Percentiles rank a stretch among this genome's conserved stretches.
Evolutionary conservation across 768 basidiomycete species (phyloP).

Genomic region (Phlegmacium glaucopus): DNA sequence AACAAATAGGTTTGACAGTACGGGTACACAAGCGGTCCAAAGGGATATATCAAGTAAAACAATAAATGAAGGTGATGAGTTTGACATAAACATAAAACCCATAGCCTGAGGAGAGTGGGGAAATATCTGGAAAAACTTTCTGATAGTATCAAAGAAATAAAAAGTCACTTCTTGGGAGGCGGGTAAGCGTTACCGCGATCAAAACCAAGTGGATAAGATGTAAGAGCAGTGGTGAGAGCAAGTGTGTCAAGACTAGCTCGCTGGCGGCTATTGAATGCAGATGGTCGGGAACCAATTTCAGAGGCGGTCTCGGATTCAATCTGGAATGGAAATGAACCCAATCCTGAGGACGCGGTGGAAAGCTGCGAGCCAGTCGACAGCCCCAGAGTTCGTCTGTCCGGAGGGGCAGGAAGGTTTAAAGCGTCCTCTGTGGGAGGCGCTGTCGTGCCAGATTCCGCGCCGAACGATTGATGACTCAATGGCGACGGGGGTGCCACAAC

Average conservation of each 20-base stretch:
- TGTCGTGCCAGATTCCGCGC: constrained; percentile 15
- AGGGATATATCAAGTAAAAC: no score
- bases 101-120: neutral
- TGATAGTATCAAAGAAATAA: neutral
- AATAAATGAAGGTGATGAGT: no score
- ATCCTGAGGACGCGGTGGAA: constrained; percentile 75
- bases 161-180: constrained; percentile 15
- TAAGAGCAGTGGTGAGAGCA: constrained; percentile 76
- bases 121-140: neutral
- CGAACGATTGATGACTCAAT: constrained; percentile 46
- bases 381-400: constrained; percentile 59
- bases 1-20: no score
- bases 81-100: constrained; percentile 1
- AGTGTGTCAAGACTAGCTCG: constrained; percentile 85
- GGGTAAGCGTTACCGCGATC: constrained; percentile 45
- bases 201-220: constrained; percentile 80
- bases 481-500: constrained; percentile 50
- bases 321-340: constrained; percentile 85
- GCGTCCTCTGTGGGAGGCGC: constrained; percentile 17
- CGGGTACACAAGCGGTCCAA: no score
- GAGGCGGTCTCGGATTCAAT: constrained; percentile 58
- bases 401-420: constrained; percentile 43
- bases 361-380: constrained; percentile 75
- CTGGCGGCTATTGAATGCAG: constrained; percentile 41
- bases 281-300: constrained; percentile 33